Percentiles rank a stretch among this genome's conserved stretches.
Evolutionary conservation across 345 rosid species (phyloP).

Genomic region (Dimocarpus longan): DNA sequence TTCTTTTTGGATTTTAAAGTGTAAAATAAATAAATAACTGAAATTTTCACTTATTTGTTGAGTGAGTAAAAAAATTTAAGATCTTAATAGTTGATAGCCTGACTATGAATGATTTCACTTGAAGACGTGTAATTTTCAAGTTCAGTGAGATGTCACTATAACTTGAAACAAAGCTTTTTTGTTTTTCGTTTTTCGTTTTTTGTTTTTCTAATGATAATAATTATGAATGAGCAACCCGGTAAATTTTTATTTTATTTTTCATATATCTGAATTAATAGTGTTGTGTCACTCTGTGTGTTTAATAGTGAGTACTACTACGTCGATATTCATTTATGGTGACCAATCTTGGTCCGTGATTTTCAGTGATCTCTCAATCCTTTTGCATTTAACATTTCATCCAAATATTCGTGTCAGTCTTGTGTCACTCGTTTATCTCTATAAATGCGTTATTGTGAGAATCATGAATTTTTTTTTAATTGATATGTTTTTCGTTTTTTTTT

Average conservation of each 20-base stretch:
- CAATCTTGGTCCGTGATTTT: constrained; percentile 43
- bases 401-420: constrained; percentile 31
- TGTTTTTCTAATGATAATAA: too few species aligned
- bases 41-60: neutral
- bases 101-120: too few species aligned
- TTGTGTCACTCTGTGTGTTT: constrained; percentile 32
- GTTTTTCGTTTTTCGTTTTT: too few species aligned
- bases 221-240: neutral
- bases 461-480: neutral
- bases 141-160: constrained; percentile 23
- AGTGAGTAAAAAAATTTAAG: neutral
- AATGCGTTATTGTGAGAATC: neutral
- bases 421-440: constrained; percentile 19
- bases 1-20: neutral
- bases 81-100: neutral
- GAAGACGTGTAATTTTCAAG: constrained; percentile 15
- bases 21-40: neutral
- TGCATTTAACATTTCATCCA: constrained; percentile 30
- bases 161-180: neutral
- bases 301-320: neutral
- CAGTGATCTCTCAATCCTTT: constrained; percentile 28
- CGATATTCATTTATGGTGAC: constrained; percentile 51
- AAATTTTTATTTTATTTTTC: neutral
- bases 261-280: constrained; percentile 25
- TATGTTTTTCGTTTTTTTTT: neutral